A percentile compares a stretch with the other conserved stretches of the same genome.
Conservation (phyloP, 2,329 filamentous ascomycete genomes). For the Cytospora paraplurivora region DNA sequence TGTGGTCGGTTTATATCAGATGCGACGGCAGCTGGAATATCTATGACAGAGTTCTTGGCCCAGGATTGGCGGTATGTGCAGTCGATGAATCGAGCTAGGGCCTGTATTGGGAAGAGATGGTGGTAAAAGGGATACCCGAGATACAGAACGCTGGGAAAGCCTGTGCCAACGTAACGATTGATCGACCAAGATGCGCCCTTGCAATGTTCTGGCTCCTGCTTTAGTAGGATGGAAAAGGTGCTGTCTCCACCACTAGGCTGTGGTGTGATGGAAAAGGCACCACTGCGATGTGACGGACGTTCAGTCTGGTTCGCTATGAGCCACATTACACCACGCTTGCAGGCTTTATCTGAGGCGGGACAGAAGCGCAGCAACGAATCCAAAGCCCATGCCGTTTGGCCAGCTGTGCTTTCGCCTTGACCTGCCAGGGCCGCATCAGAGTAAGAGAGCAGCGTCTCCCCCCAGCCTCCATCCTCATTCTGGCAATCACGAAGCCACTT, state of each 20-base stretch:
- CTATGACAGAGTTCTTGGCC: neutral
- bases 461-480: constrained; percentile 8
- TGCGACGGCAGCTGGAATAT: neutral
- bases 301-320: constrained; percentile 10
- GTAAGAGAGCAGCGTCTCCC: constrained; percentile 9
- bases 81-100: constrained; percentile 8
- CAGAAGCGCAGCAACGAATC: neutral
- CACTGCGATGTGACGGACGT: neutral
- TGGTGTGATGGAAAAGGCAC: constrained; percentile 6
- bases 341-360: constrained; percentile 3
- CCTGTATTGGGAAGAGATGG: constrained; percentile 5
- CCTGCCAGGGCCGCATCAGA: neutral
- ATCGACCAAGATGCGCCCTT: constrained; percentile 4
- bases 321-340: constrained; percentile 1
- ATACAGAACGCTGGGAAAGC: neutral
- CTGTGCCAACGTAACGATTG: constrained; percentile 2
- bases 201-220: constrained; percentile 1
- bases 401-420: constrained; percentile 4
- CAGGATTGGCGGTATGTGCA: neutral
- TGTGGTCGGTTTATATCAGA: neutral
- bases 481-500: constrained; percentile 6
- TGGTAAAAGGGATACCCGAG: constrained; percentile 13
- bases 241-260: constrained; percentile 3
- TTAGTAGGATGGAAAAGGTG: constrained; percentile 3
- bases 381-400: constrained; percentile 5